Base-by-base conservation (phyloP, 2,329 filamentous ascomycete species). In the Neofusicoccum sp. region DNA sequence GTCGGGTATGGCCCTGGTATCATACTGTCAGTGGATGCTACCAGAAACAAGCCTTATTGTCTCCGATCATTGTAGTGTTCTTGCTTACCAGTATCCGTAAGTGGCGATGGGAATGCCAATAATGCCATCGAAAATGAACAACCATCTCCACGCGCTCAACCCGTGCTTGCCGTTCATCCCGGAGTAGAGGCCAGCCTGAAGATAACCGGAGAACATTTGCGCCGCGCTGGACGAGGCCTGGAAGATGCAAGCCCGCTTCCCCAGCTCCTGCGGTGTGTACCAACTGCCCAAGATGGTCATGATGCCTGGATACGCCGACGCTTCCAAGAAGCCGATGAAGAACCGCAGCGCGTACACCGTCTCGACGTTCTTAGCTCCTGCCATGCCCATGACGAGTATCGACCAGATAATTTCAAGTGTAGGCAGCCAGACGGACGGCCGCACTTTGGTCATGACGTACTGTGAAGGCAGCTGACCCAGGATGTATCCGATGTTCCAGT, bases 231-330 rank as follows among this genome's bases (percentile, higher is more conserved):
- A 61, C 6, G 81, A 84, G 0, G 82, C 79, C 1, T 83, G 85
- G 69, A 87, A 87, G 58, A 88, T 80, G 6, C 83, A 84, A 30
- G 77, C 82, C 2, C 84, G 77, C 65, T 85, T 85, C 56, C 80
- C 84, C 0, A 79, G 72, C 56, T 79, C 77, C 26, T 76, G 73
- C 0, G 75, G 75, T 1, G 73, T 69, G 61, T 79, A 79, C 76
- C 77, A 79, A 3, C 66, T 69, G 8, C 70, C 72, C 6, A 75
- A 64, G 7, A 75, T 68, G 48, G 73, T 75, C 2, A 70, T 72
- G 0, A 70, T 75, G 1, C 73, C 73, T 6, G 67, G 68, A 3
- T 70, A 73, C 0, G 74, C 72, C 1, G 72, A 71, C 0, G 72
- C 73, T 44, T 74, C 72, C 0, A 73, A 61, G 0, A 75, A 59